phyloP scores from a whole-genome alignment of 2,329 filamentous ascomycete species.

The Bipolaris bicolor region DNA sequence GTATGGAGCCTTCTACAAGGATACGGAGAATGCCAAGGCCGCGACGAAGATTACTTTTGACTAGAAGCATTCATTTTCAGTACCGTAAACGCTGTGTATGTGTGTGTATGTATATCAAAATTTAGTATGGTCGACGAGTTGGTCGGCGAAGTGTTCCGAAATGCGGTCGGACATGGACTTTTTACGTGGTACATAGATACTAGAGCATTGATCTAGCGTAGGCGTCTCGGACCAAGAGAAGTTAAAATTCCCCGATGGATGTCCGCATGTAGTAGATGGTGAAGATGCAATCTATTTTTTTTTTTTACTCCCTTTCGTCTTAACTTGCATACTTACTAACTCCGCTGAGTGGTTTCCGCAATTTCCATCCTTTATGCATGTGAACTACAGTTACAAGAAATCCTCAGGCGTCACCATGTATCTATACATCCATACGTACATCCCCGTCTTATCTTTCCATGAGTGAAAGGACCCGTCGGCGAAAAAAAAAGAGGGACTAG shows the following conservation, averaged over 20 bases:
- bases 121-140: slow-evolving; percentile 4
- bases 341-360: neutral
- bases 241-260: slow-evolving; percentile 1
- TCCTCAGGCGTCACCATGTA: neutral
- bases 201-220: slow-evolving; percentile 26
- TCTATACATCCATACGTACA: neutral
- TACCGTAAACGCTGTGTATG: neutral
- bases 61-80: slow-evolving; percentile 23
- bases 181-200: slow-evolving; percentile 2
- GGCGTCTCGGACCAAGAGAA: slow-evolving; percentile 32
- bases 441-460: no score
- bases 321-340: neutral
- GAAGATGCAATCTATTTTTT: no score
- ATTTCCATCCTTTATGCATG: neutral
- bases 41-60: slow-evolving; percentile 94
- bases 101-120: slow-evolving; percentile 6
- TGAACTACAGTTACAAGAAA: neutral
- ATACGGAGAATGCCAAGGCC: slow-evolving; percentile 81
- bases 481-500: no score
- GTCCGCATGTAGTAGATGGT: slow-evolving; percentile 7
- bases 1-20: slow-evolving; percentile 95
- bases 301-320: neutral
- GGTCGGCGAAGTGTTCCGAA: slow-evolving; percentile 28
- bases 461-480: no score
- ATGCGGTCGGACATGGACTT: slow-evolving; percentile 19